These are phyloP conservation scores for Cetradonia linearis DNA, from an alignment of 495 filamentous ascomycete genomes.

Conservation along the genomic window DNA sequence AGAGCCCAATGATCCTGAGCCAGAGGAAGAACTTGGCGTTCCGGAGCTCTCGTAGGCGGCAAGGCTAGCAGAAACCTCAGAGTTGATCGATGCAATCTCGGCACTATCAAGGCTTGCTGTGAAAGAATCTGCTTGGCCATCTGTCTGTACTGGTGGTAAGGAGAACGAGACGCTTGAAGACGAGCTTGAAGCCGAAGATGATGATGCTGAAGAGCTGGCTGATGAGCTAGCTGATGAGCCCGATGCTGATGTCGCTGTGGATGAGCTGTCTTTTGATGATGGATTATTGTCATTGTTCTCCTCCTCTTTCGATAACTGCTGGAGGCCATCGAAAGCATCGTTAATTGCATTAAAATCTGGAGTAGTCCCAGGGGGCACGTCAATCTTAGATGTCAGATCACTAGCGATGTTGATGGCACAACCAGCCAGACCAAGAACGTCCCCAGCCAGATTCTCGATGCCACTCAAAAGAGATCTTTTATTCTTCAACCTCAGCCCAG, in stretches of 20 bases:
- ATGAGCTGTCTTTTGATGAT: background rate
- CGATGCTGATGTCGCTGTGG: background rate
- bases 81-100: background rate
- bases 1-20: background rate
- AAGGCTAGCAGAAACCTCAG: background rate
- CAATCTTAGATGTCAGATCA: conserved; percentile 14
- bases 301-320: background rate
- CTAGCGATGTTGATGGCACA: conserved; percentile 14
- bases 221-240: background rate
- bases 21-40: background rate
- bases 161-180: background rate
- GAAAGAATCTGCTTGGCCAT: background rate
- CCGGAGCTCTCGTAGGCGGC: background rate
- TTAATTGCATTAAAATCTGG: background rate
- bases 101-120: background rate
- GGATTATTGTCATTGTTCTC: background rate
- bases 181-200: background rate
- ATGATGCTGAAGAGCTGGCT: background rate
- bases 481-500: background rate
- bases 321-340: background rate
- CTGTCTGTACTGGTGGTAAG: background rate
- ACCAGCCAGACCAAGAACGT: conserved; percentile 15
- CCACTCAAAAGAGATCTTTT: conserved; percentile 1
- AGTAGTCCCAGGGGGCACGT: background rate
- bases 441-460: conserved; percentile 6